Evolutionary conservation across 805 yeast genomes (phyloP).

Genomic region (Komagataella pseudopastoris): DNA sequence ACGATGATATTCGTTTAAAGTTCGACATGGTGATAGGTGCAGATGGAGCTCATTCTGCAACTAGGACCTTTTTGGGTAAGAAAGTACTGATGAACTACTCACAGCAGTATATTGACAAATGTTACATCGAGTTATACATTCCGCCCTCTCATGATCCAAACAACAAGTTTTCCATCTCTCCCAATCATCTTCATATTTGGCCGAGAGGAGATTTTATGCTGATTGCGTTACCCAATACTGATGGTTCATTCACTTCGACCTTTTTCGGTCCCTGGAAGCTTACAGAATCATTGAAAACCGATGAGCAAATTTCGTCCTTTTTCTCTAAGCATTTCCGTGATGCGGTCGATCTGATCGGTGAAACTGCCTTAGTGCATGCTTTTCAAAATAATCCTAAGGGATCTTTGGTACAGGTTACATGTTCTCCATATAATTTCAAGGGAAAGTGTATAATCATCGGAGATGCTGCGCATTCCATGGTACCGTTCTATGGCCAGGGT

Average conservation of each 20-base stretch:
- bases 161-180: slow-evolving; percentile 37
- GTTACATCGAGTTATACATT: slow-evolving; percentile 69
- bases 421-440: slow-evolving; percentile 52
- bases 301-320: slow-evolving; percentile 31
- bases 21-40: slow-evolving; percentile 66
- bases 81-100: slow-evolving; percentile 51
- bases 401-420: slow-evolving; percentile 58
- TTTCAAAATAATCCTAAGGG: slow-evolving; percentile 58
- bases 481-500: slow-evolving; percentile 96
- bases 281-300: slow-evolving; percentile 36
- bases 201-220: slow-evolving; percentile 80
- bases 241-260: slow-evolving; percentile 82
- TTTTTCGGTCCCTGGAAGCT: slow-evolving; percentile 72
- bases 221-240: slow-evolving; percentile 76
- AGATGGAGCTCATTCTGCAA: slow-evolving; percentile 75
- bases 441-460: slow-evolving; percentile 64
- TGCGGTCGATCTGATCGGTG: slow-evolving; percentile 58
- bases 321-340: slow-evolving; percentile 58
- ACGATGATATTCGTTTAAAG: slow-evolving; percentile 5
- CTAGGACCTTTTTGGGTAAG: slow-evolving; percentile 57
- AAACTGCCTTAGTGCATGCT: slow-evolving; percentile 26
- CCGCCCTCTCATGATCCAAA: slow-evolving; percentile 33
- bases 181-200: slow-evolving; percentile 86
- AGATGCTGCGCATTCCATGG: slow-evolving; percentile 95
- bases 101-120: slow-evolving; percentile 75